Conservation (phyloP, 441 rosid species). For the Pelargonium fulgidum region DNA sequence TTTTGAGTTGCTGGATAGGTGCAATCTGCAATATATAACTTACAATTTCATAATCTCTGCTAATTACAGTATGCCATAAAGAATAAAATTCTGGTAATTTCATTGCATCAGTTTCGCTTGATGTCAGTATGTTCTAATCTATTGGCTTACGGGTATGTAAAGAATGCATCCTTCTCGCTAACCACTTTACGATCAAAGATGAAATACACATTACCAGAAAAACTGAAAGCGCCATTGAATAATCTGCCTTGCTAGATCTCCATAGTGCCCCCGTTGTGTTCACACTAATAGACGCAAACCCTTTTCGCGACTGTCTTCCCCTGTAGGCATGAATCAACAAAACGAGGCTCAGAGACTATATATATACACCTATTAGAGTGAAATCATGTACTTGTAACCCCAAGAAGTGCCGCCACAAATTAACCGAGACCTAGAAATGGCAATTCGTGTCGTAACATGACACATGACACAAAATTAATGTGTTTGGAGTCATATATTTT, state of each 20-base stretch:
- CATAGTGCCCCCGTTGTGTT: slow-evolving; percentile 21
- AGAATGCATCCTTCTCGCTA: neutral
- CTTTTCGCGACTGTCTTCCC: slow-evolving; percentile 33
- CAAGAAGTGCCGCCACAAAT: too few relatives aligned
- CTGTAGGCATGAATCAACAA: slow-evolving; percentile 25
- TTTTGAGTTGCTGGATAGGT: too few relatives aligned
- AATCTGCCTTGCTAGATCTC: slow-evolving; percentile 25
- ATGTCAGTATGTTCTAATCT: neutral
- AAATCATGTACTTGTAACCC: too few relatives aligned
- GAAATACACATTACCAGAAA: slow-evolving; percentile 28
- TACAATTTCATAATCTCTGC: too few relatives aligned
- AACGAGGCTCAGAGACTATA: neutral
- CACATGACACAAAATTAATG: too few relatives aligned
- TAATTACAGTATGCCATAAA: too few relatives aligned
- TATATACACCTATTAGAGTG: too few relatives aligned
- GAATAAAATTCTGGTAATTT: too few relatives aligned
- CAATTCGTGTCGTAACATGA: too few relatives aligned
- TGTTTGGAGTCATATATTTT: neutral
- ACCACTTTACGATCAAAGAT: slow-evolving; percentile 20
- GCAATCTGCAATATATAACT: too few relatives aligned
- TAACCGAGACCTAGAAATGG: too few relatives aligned
- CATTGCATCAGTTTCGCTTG: too few relatives aligned
- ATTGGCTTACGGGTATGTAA: neutral
- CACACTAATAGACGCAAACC: slow-evolving; percentile 40
- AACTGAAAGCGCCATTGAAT: slow-evolving; percentile 22